Evolutionary conservation across 148 eudicot genomes (phyloP), one percentile per base, ranked within the genome.

Genomic region (Pouteria glomerata): DNA sequence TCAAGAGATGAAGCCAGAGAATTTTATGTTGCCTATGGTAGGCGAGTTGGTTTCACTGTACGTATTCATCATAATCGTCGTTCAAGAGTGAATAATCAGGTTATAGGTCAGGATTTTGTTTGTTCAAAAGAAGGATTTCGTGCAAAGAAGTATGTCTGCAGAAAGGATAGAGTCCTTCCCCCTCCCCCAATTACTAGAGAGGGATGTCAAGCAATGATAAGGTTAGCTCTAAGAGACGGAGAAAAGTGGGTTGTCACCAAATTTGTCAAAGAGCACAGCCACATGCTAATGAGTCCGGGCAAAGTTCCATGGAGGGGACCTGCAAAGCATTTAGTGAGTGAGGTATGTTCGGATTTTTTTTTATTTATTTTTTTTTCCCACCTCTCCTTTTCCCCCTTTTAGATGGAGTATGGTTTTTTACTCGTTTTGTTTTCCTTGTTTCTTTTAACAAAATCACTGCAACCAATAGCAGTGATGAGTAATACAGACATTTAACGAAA

Each of bases 91-190:
- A 59, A 59, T 19, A 59, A 59, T 59, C 63, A 59, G 63, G 63
- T 59, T 59, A 59, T 59, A 30, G 63, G 63, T 31, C 63, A 59
- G 63, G 63, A 59, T 59, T 59, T 59, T 59, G 63, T 59, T 35
- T 59, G 63, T 33, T 59, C 63, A 33, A 59, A 59, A 59, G 63
- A 59, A 59, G 63, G 63, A 30, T 59, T 59, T 59, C 63, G 63
- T 59, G 63, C 63, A 27, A 59, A 59, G 63, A 59, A 59, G 41
- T 59, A 59, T 18, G 39, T 59, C 23, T 59, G 31, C 33, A 24
- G 63, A 59, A 59, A 59, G 31, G 63, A 59, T 19, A 59, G 63
- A 31, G 37, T 59, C 33, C 63, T 59, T 59, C 63, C 63, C 19
- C 63, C 63, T 30, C 63, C 63, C 37, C 63, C 63, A 31, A 12